These are phyloP conservation scores for sunflower (Helianthus annuus) DNA, from an alignment of 129 eudicot species.

Conservation along the genomic window DNA sequence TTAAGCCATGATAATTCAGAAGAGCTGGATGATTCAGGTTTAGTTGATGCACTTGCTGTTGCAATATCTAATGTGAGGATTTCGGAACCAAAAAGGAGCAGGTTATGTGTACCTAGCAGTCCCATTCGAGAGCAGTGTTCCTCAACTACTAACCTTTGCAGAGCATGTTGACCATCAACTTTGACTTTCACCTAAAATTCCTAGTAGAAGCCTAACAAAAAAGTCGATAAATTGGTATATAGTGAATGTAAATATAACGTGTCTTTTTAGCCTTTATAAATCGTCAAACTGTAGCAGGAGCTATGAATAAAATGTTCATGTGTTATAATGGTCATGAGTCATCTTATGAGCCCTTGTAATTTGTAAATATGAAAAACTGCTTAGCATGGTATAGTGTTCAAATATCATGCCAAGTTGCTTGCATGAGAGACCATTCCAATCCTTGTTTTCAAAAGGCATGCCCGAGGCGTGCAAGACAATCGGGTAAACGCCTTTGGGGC, in stretches of 20 bases:
- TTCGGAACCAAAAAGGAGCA: constrained; percentile 79
- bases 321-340: constrained; percentile 9
- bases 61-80: constrained; percentile 50
- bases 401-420: no score
- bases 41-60: constrained; percentile 61
- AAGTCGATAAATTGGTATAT: constrained; percentile 17
- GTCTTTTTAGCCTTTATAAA: background rate
- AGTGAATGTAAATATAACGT: constrained; percentile 29
- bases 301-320: constrained; percentile 24
- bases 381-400: no score
- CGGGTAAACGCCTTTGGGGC: no score
- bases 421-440: no score
- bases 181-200: constrained; percentile 12
- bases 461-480: no score
- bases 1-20: constrained; percentile 30
- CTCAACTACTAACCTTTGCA: constrained; percentile 72
- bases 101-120: constrained; percentile 63
- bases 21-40: constrained; percentile 53
- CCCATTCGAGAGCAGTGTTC: constrained; percentile 70
- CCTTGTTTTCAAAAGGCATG: no score
- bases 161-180: constrained; percentile 53
- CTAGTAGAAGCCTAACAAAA: background rate
- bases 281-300: background rate
- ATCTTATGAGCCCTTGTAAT: background rate
- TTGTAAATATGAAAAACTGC: no score